These are phyloP conservation scores for Rhodotorula sp. DNA, from an alignment of 1,284 basidiomycete genomes.

Conservation along the genomic window DNA sequence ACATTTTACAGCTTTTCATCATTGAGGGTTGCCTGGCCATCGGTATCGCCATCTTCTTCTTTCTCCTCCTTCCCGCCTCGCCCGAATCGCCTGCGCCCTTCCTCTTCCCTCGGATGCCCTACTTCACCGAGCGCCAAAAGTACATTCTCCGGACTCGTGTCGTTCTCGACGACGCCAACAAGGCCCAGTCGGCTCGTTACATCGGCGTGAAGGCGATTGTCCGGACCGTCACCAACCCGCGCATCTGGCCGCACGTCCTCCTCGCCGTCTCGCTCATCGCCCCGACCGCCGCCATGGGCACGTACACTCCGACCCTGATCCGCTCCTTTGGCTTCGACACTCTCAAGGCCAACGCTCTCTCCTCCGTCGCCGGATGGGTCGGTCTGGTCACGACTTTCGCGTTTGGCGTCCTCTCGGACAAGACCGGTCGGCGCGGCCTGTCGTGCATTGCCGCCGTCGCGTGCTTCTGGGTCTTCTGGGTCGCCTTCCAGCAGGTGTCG, in stretches of 20 bases:
- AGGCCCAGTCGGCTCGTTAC: constrained; percentile 44
- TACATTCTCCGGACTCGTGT: constrained; percentile 47
- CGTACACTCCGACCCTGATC: constrained; percentile 48
- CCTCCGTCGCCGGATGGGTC: constrained; percentile 2
- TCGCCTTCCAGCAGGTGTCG: constrained; percentile 44
- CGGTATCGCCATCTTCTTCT: constrained; percentile 42
- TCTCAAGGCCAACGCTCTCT: constrained; percentile 15
- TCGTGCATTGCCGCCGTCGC: constrained; percentile 24
- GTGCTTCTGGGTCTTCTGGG: constrained; percentile 40
- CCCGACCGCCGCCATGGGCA: constrained; percentile 44
- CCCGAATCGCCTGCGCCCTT: constrained; percentile 39
- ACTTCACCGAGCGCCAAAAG: constrained; percentile 46
- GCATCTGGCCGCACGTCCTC: constrained; percentile 46
- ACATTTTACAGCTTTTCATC: constrained; percentile 32
- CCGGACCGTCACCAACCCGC: constrained; percentile 42
- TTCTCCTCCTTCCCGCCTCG: constrained; percentile 46
- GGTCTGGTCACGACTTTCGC: not conserved
- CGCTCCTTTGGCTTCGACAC: constrained; percentile 40
- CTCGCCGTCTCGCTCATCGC: constrained; percentile 48
- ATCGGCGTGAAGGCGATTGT: constrained; percentile 44
- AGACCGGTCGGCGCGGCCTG: not conserved
- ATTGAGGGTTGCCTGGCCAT: constrained; percentile 46
- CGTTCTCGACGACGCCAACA: constrained; percentile 46
- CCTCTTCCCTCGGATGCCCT: constrained; percentile 50
- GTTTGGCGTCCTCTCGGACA: not conserved